Evolutionary conservation across 805 yeast species (phyloP), one percentile per base, ranked within the genome.

Genomic region (Zygoascus tannicola): DNA sequence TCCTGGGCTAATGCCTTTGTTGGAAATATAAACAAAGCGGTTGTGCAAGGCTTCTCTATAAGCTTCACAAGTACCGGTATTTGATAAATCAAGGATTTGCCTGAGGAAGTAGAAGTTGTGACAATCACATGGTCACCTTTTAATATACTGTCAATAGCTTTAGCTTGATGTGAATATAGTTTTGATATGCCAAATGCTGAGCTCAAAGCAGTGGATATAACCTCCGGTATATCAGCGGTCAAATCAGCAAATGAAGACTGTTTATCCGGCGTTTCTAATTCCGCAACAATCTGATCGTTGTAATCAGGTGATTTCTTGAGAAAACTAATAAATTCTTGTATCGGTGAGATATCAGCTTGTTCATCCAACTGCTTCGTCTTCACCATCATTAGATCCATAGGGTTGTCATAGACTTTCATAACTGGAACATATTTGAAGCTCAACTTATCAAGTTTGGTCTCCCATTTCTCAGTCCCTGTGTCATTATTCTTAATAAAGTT

Each of bases 1-100:
- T 92, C 98, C 57, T 92, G 98, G 0, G 99, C 97, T 41, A 92
- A 68, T 0, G 99, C 98, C 57, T 92, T 92, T 0, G 99, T 92
- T 2, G 99, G 99, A 55, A 92, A 92, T 10, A 92, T 79, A 54
- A 83, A 87, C 68, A 94, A 69, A 7, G 95, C 83, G 0, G 94
- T 84, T 3, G 74, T 33, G 2, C 34, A 1, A 66, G 55, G 26
- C 26, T 46, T 41, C 15, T 40, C 21, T 5, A 40, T 21, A 4
- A 55, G 38, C 1, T 56, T 52, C n/a, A 64, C 65, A 40, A 88
- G 58, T 2, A 90, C 84, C 0, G 97, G 95, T 1, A 87, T 63
- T 60, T 92, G 98, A 56, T 88, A 92, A 22, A 92, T 84, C 48
- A 92, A 67, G 0, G 97, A 88, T 56, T 92, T 92, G 39, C 99